Evolutionary conservation across 352 stramenopile species (phyloP), one percentile per base, ranked within the genome.

Genomic region (Phytophthora sp.): DNA sequence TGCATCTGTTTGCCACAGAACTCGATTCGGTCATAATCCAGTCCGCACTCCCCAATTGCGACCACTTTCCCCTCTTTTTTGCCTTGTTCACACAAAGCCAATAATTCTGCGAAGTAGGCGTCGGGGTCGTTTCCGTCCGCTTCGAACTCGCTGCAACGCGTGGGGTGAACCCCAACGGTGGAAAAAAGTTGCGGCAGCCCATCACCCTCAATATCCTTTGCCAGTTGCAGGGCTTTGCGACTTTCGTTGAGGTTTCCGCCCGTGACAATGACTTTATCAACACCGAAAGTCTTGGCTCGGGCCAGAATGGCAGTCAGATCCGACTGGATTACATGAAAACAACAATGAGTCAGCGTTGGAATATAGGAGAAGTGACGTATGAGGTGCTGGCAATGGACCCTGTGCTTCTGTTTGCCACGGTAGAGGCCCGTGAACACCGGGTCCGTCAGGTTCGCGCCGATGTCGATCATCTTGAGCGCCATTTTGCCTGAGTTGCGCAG

Each of bases 1-100:
- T 99, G 96, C 50, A 85, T 88, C 44, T 88, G 80, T 60, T 93
- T 98, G 24, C 84, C 69, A 77, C 90, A 98, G 63, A 99, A 99
- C 65, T 99, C 79, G 21, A 99, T 79, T 18, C 97, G 84, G 75
- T 98, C 97, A 74, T 99, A 99, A 79, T 99, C 96, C 38, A 99
- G 76, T 39, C 96, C 97, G 63, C 94, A 98, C 80, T 99, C 97
- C 29, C 97, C 96, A 57, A 99, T 90, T 18, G 97, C 97, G 33
- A 97, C 90, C 13, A 99, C 86, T 50, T 73, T 84, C 21, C 73
- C 82, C 29, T 88, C 77, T 23, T 62, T 20, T 57, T 75, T 73
- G 27, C 88, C 86, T 35, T 89, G 71, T 26, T 88, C 63, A 56
- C 80, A 89, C 20, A 91, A 18, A 18, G 79, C 69, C 35, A 88